A percentile compares a stretch with the other conserved stretches of the same genome.
These are phyloP conservation scores for Glycine latifolia DNA, from an alignment of 306 rosid species.

Conservation along the genomic window DNA sequence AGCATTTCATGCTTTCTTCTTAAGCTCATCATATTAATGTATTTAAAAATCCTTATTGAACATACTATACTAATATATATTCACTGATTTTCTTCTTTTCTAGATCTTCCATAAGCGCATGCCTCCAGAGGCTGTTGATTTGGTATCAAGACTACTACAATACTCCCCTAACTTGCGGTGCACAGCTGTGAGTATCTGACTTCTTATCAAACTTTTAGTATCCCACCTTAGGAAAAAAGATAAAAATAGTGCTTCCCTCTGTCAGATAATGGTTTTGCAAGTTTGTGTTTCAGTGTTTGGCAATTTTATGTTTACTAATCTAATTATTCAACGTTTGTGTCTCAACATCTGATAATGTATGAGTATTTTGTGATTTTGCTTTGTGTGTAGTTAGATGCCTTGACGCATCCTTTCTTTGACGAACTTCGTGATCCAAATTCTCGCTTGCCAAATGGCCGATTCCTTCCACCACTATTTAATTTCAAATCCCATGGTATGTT, in stretches of 20 bases:
- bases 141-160: constrained; percentile 91
- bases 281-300: background rate
- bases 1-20: constrained; percentile 11
- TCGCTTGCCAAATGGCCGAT: constrained; percentile 94
- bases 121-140: constrained; percentile 99
- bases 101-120: constrained; percentile 96
- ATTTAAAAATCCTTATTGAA: constrained; percentile 29
- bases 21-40: constrained; percentile 5
- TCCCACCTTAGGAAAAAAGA: background rate
- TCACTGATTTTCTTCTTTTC: constrained; percentile 15
- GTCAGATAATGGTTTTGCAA: constrained; percentile 25
- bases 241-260: background rate
- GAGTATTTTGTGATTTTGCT: constrained; percentile 14
- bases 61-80: constrained; percentile 22
- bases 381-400: constrained; percentile 80
- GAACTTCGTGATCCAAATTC: constrained; percentile 86
- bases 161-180: constrained; percentile 96
- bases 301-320: constrained; percentile 23
- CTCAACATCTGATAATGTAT: background rate
- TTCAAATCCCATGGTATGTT: constrained; percentile 88
- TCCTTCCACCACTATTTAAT: constrained; percentile 93
- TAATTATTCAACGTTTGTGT: constrained; percentile 10
- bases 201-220: constrained; percentile 4
- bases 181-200: constrained; percentile 73
- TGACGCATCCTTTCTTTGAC: constrained; percentile 91